These are phyloP conservation scores for Ophiocordyceps unilateralis DNA, from an alignment of 2,329 filamentous ascomycete genomes.

Conservation along the genomic window DNA sequence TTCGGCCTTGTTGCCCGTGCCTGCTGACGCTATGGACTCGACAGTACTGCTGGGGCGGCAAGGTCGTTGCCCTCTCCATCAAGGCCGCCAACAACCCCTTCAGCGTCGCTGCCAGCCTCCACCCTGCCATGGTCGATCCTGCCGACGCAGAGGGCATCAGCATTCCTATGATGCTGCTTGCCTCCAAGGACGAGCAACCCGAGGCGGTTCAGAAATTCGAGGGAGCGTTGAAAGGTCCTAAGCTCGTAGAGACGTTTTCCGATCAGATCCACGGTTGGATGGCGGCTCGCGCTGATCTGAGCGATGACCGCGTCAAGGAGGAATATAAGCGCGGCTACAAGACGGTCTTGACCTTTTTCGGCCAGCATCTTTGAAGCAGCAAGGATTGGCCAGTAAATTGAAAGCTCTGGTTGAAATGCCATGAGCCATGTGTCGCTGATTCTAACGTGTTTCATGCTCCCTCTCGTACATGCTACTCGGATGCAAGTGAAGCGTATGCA, in stretches of 20 bases:
- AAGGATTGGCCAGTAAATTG: no score
- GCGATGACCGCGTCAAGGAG: conserved; percentile 36
- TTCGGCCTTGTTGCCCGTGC: no score
- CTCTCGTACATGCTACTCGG: no score
- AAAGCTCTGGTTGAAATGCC: no score
- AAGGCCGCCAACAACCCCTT: conserved; percentile 38
- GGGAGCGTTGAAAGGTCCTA: conserved; percentile 31
- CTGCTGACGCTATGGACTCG: background rate
- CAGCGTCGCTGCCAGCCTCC: conserved; percentile 30
- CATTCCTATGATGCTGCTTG: conserved; percentile 44
- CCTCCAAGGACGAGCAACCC: conserved; percentile 45
- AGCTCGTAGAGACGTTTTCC: conserved; percentile 46
- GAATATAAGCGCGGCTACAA: conserved; percentile 47
- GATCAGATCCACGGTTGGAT: conserved; percentile 62
- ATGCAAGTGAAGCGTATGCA: no score
- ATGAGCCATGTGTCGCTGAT: no score
- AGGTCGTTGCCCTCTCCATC: conserved; percentile 37
- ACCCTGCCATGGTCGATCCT: conserved; percentile 48
- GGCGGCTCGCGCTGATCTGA: conserved; percentile 45
- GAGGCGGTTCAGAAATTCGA: conserved; percentile 39
- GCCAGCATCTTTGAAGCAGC: conserved; percentile 26
- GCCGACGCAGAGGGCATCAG: conserved; percentile 41
- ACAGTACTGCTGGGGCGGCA: conserved; percentile 48
- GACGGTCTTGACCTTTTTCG: conserved; percentile 39
- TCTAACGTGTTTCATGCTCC: no score